Evolutionary conservation across 176 grass and related monocot species (phyloP).

Genomic region (Oryza longistaminata): DNA sequence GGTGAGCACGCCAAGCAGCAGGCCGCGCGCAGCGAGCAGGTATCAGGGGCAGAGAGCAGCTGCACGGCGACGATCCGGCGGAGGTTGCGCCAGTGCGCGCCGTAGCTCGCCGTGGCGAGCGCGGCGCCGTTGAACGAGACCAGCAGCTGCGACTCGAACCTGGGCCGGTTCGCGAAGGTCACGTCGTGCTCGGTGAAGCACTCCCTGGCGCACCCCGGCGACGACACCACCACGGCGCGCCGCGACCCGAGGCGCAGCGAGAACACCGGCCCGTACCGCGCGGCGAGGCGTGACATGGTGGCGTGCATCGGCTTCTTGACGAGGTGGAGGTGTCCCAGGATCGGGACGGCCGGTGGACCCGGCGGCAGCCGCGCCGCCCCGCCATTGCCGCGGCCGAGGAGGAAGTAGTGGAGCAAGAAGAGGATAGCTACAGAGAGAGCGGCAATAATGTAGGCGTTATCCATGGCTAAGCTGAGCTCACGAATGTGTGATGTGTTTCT

Average conservation of each 20-base stretch:
- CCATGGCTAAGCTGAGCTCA: background rate
- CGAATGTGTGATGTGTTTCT: background rate
- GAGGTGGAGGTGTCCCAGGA: constrained; percentile 77
- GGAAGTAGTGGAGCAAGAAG: constrained; percentile 40
- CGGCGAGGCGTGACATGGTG: constrained; percentile 34
- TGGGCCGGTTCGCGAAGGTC: constrained; percentile 66
- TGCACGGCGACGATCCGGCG: constrained; percentile 55
- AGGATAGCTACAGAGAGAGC: constrained; percentile 27
- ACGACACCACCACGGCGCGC: constrained; percentile 53
- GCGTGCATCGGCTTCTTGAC: constrained; percentile 55
- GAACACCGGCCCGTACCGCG: constrained; percentile 44
- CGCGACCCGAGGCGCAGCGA: constrained; percentile 55
- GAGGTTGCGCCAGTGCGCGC: constrained; percentile 63
- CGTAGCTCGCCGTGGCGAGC: constrained; percentile 48
- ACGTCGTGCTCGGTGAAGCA: constrained; percentile 69
- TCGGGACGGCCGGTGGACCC: constrained; percentile 46
- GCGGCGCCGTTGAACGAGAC: constrained; percentile 39
- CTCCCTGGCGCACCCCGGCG: constrained; percentile 35
- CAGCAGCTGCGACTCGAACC: constrained; percentile 37
- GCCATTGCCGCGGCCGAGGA: constrained; percentile 4
- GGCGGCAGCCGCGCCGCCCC: constrained; percentile 35
- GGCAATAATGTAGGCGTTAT: constrained; percentile 18
- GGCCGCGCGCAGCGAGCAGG: no score
- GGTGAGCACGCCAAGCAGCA: no score
- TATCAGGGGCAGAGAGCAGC: no score